Conservation (phyloP, 768 basidiomycete genomes). For the Pholiota molesta region DNA sequence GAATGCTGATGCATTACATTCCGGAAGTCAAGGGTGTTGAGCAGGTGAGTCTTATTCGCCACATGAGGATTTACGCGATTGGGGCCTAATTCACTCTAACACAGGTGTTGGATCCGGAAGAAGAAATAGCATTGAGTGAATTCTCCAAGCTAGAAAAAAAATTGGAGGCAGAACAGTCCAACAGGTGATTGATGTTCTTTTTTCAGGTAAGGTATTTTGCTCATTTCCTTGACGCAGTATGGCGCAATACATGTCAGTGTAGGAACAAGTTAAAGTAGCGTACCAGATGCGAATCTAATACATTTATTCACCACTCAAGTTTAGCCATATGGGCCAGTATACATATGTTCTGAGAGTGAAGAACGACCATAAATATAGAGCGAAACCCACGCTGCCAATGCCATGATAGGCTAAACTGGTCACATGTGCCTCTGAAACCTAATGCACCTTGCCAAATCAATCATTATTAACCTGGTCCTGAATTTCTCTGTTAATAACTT, state of each 20-base stretch:
- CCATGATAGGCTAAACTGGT: constrained; percentile 13
- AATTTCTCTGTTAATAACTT: constrained; percentile 7
- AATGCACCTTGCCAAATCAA: background rate
- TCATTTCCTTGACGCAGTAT: constrained; percentile 46
- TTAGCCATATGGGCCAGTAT: background rate
- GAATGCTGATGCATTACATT: constrained; percentile 99
- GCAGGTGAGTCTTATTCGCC: constrained; percentile 54
- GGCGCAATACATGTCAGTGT: constrained; percentile 84
- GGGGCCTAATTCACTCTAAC: constrained; percentile 3
- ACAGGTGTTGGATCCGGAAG: constrained; percentile 90
- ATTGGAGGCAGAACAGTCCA: constrained; percentile 48
- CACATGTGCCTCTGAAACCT: constrained; percentile 16
- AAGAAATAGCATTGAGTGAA: constrained; percentile 82
- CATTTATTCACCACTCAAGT: background rate
- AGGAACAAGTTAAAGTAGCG: constrained; percentile 17
- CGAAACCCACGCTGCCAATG: constrained; percentile 27
- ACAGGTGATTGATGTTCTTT: constrained; percentile 37
- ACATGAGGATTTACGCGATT: constrained; percentile 5
- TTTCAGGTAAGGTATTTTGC: constrained; percentile 4
- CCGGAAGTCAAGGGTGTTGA: constrained; percentile 93
- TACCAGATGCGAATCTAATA: constrained; percentile 3
- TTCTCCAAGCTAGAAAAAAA: constrained; percentile 86
- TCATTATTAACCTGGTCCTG: background rate
- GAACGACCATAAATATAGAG: constrained; percentile 8
- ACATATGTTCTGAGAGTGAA: background rate